Base-by-base conservation (phyloP, 352 stramenopile genomes). In the Globisporangium cystogenes region DNA sequence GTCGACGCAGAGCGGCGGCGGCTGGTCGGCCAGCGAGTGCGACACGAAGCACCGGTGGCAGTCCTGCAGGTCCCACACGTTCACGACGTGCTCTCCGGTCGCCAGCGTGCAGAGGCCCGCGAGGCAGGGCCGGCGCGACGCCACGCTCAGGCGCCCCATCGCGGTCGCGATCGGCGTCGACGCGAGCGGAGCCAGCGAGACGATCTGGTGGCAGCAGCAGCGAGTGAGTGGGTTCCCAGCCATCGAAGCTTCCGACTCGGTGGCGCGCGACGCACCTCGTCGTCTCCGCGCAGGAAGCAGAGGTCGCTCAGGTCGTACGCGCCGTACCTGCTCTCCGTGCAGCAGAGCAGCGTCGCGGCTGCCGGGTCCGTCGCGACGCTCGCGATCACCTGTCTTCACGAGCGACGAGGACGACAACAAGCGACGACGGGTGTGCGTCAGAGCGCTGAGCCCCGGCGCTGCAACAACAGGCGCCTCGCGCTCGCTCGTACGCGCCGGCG, bases 241-340 rank as follows among this genome's bases (percentile, higher is more conserved):
- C n/a, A n/a, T n/a, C n/a, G n/a, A n/a, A n/a, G n/a, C n/a, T n/a
- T n/a, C n/a, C n/a, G n/a, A n/a, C n/a, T n/a, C n/a, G n/a, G n/a
- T n/a, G n/a, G n/a, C n/a, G 15, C 15, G 3, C 31, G 4, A 18
- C 8, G 33, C 55, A 80, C 73, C 47, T 90, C 77, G 45, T 90
- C 76, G n/a, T 90, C 79, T 4, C 58, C 70, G 1, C 74, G 70
- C 20, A 92, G 59, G 6, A 90, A 62, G 54, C 73, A 86, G 27
- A 90, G 59, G 31, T 87, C 76, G 56, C 76, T 87, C 18, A 92
- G 63, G 35, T 92, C 82, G 55, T 87, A 92, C 11, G 70, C 60
- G 33, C 82, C 82, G 43, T 87, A 89, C 29, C 51, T 57, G 1
- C 52, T 65, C 44, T 86, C 75, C 4, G 82, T 92, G 26, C 69